These are phyloP conservation scores for Ceratobasidium sp. DNA, from an alignment of 1,284 basidiomycete species.

Conservation along the genomic window DNA sequence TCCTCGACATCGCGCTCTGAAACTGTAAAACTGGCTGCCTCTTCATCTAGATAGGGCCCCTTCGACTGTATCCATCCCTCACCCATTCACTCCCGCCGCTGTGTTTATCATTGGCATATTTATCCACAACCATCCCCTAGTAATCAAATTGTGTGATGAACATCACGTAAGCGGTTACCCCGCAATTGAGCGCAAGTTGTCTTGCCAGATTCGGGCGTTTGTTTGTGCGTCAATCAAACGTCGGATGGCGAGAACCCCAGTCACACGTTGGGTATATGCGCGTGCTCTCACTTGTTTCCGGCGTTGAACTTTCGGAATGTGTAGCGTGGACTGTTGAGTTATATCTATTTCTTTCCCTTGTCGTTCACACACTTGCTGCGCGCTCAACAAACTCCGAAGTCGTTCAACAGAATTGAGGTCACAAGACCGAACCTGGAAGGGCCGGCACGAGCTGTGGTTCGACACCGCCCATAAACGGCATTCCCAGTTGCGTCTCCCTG, in stretches of 20 bases:
- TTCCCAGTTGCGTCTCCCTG: slow-evolving; percentile 24
- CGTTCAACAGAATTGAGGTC: slow-evolving; percentile 8
- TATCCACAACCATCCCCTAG: slow-evolving; percentile 12
- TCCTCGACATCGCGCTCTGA: neutral
- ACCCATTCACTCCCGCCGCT: neutral
- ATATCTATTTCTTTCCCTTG: neutral
- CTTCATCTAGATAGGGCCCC: neutral
- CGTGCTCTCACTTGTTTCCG: neutral
- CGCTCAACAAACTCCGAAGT: neutral
- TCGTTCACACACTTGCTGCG: neutral
- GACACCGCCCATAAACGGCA: slow-evolving; percentile 18
- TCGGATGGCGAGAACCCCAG: neutral
- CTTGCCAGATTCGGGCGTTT: slow-evolving; percentile 25
- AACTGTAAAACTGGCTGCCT: neutral
- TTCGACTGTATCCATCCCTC: neutral
- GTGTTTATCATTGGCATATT: slow-evolving; percentile 30
- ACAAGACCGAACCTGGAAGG: slow-evolving; percentile 42
- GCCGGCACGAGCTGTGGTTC: slow-evolving; percentile 1
- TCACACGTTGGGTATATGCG: neutral
- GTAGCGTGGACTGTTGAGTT: neutral
- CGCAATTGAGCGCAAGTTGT: slow-evolving; percentile 20
- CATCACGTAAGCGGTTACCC: slow-evolving; percentile 24
- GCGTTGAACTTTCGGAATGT: neutral
- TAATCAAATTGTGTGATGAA: slow-evolving; percentile 15
- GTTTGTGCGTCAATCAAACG: slow-evolving; percentile 3